phyloP scores from a whole-genome alignment of 2,329 filamentous ascomycete species.

The Spiromastix sp. region DNA sequence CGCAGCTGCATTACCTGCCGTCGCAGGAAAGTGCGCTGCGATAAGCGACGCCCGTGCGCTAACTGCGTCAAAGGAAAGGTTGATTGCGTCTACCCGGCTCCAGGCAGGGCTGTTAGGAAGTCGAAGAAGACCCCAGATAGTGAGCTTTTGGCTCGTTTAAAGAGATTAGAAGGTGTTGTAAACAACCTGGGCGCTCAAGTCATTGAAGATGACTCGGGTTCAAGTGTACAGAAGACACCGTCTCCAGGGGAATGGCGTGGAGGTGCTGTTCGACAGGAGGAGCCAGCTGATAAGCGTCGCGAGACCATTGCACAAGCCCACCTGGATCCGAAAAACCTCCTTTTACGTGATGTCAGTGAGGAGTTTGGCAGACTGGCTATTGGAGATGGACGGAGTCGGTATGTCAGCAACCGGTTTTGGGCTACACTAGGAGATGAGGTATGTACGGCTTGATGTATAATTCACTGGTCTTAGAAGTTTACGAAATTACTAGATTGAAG shows the following conservation, averaged over 20 bases:
- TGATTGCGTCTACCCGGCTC: conserved; percentile 53
- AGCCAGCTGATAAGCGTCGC: too few species aligned
- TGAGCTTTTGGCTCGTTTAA: conserved; percentile 49
- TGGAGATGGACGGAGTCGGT: conserved; percentile 48
- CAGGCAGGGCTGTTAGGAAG: conserved; percentile 50
- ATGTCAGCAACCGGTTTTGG: conserved; percentile 54
- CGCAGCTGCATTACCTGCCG: conserved; percentile 39
- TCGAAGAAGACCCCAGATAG: conserved; percentile 47
- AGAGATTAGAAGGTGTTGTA: conserved; percentile 51
- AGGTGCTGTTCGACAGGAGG: background rate
- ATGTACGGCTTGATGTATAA: conserved; percentile 6
- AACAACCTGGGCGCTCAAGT: conserved; percentile 44
- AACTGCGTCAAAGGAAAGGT: conserved; percentile 41
- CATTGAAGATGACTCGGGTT: conserved; percentile 16
- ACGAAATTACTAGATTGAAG: conserved; percentile 39
- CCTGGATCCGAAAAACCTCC: conserved; percentile 5
- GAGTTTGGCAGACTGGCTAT: conserved; percentile 50
- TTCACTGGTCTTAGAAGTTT: conserved; percentile 1
- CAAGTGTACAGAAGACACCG: conserved; percentile 3
- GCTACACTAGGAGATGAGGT: conserved; percentile 52
- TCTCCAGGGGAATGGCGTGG: background rate
- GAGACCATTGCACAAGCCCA: too few species aligned
- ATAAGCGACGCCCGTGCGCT: conserved; percentile 38
- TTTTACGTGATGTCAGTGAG: conserved; percentile 23
- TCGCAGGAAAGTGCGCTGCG: conserved; percentile 38